Evolutionary conservation across 371 early-diverging fungal species (phyloP).

Genomic region (Zychaea mexicana): DNA sequence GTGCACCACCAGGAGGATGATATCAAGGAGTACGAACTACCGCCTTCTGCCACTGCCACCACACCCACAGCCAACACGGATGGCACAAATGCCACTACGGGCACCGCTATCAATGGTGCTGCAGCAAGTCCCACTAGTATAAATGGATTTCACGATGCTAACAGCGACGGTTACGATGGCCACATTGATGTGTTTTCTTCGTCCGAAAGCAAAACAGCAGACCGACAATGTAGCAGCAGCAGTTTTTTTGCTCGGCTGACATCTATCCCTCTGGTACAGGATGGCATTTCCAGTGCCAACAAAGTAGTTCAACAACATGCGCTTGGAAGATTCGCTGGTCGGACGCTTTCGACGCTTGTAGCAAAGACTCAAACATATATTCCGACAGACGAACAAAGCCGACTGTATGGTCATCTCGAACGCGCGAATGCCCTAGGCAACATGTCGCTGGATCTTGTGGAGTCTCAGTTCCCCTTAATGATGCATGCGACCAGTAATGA

Average conservation of each 20-base stretch:
- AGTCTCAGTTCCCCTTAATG: constrained; percentile 23
- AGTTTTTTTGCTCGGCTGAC: constrained; percentile 8
- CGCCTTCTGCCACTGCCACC: not conserved
- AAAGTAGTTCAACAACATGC: constrained; percentile 4
- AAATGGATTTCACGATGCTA: not conserved
- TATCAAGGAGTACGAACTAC: constrained; percentile 10
- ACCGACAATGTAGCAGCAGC: not conserved
- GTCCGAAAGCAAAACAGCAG: not conserved
- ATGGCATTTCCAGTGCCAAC: not conserved
- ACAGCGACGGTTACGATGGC: not conserved
- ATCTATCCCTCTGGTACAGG: constrained; percentile 6
- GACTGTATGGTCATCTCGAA: constrained; percentile 13
- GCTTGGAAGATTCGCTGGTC: constrained; percentile 6
- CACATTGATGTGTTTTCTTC: not conserved
- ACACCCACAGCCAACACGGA: not conserved
- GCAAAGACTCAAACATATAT: not conserved
- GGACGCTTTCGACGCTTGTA: constrained; percentile 2
- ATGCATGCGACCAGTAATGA: constrained; percentile 2
- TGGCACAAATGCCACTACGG: not conserved
- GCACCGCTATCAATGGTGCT: not conserved
- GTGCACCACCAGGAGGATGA: constrained; percentile 7
- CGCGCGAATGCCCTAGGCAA: constrained; percentile 67
- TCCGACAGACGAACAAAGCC: not conserved
- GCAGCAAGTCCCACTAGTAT: not conserved
- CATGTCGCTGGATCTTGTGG: constrained; percentile 65